These are phyloP conservation scores for Cercospora sp. DNA, from an alignment of 2,329 filamentous ascomycete species.

Conservation along the genomic window DNA sequence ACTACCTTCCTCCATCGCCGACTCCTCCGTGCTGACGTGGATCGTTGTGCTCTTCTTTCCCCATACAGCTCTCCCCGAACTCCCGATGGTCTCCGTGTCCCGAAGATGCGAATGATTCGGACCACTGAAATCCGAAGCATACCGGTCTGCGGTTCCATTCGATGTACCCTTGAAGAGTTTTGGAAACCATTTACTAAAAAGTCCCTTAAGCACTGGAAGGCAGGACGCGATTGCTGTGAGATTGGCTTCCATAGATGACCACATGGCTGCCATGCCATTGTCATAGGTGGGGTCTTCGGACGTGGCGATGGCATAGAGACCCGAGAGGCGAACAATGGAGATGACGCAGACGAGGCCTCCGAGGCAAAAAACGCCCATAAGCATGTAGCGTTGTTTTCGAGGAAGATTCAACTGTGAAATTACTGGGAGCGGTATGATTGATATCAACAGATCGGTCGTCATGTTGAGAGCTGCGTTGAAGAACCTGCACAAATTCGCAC, in stretches of 20 bases:
- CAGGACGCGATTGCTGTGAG: conserved; percentile 9
- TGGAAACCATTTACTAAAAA: conserved; percentile 3
- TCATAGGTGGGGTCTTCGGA: conserved; percentile 5
- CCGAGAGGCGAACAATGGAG: conserved; percentile 8
- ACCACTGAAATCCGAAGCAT: not conserved
- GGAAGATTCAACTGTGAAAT: not conserved
- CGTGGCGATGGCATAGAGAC: conserved; percentile 6
- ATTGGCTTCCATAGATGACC: conserved; percentile 1
- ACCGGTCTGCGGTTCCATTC: not conserved
- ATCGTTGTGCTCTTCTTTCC: not conserved
- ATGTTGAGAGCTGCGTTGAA: conserved; percentile 7
- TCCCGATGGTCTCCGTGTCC: not conserved
- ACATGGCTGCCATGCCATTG: conserved; percentile 6
- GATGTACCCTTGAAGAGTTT: not conserved
- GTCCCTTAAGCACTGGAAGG: conserved; percentile 6
- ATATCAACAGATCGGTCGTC: not conserved
- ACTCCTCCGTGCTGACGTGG: not conserved
- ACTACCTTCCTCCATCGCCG: not conserved
- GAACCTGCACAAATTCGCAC: not conserved
- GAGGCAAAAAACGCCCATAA: conserved; percentile 5
- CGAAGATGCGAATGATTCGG: not conserved
- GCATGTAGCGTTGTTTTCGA: conserved; percentile 4
- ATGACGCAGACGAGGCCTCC: conserved; percentile 10
- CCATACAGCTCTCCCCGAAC: not conserved
- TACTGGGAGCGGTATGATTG: not conserved